phyloP scores from a whole-genome alignment of 2,329 filamentous ascomycete species.

The Gaeumannomyces sp. region DNA sequence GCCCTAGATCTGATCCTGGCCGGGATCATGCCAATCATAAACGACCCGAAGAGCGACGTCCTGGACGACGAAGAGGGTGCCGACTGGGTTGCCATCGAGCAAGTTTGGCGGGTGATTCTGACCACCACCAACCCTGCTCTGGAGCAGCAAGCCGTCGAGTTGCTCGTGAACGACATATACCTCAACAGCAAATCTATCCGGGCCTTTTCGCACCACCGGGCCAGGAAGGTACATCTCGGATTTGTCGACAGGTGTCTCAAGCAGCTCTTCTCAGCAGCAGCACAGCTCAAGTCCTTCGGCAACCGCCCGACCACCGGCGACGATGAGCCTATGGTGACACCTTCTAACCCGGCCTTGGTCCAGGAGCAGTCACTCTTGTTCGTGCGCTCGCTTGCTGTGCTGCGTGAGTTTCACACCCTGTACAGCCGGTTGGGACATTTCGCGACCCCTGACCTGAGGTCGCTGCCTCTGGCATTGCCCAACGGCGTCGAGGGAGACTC shows the following conservation, averaged over 20 bases:
- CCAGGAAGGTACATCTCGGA: constrained; percentile 56
- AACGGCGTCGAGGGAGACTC: constrained; percentile 54
- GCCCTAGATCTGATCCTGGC: constrained; percentile 57
- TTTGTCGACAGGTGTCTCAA: constrained; percentile 68
- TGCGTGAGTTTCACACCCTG: constrained; percentile 60
- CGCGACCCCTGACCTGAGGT: constrained; percentile 50
- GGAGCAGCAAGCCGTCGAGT: constrained; percentile 60
- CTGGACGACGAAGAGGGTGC: constrained; percentile 43
- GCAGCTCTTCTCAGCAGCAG: constrained; percentile 60
- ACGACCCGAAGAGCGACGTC: constrained; percentile 35
- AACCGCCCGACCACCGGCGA: constrained; percentile 37
- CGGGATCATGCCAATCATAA: constrained; percentile 40
- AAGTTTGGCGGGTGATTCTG: constrained; percentile 79
- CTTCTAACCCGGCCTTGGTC: constrained; percentile 40
- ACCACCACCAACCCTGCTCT: constrained; percentile 59
- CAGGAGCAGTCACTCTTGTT: constrained; percentile 57
- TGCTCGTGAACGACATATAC: constrained; percentile 66
- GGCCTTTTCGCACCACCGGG: constrained; percentile 41
- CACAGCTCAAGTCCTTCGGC: constrained; percentile 43
- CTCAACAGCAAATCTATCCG: constrained; percentile 48
- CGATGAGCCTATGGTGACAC: constrained; percentile 47
- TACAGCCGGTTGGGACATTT: constrained; percentile 57
- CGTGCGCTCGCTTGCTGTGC: constrained; percentile 60
- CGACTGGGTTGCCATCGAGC: constrained; percentile 52
- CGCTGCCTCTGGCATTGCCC: constrained; percentile 44